Evolutionary conservation across 2,329 filamentous ascomycete species (phyloP), one percentile per base, ranked within the genome.

Genomic region (Colletotrichum tabaci): DNA sequence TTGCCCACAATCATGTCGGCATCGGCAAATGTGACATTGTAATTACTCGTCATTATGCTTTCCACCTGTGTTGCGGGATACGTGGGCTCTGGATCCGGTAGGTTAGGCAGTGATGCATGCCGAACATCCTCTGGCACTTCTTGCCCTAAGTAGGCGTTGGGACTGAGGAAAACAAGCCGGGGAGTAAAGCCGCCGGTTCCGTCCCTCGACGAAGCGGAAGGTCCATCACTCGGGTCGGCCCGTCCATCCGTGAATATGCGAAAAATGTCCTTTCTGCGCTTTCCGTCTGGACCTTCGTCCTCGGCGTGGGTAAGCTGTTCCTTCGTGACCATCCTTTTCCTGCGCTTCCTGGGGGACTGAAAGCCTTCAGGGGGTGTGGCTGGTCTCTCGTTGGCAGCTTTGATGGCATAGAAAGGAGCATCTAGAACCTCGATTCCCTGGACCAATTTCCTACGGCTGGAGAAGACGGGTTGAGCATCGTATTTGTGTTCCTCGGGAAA

Each of bases 361-460:
- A 38, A 49, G 9, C 55, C 63, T 52, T 73, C 71, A 30, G 44
- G 58, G 13, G 67, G 53, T 5, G 50, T 64, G 10, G 30, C 42
- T 9, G 70, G 67, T 18, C 70, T 60, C 23, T 61, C 70, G 55
- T 63, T 72, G 44, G 50, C 73, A 16, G 74, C 69, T 73, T 74
- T 79, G 68, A 67, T 78, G 23, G 74, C 78, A 76, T 89, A 89
- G 38, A 87, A 84, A 3, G 87, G 87, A 2, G 87, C 87, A 62
- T 84, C 82, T 38, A 89, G 76, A n/a, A 84, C 80, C 46, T 86
- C 85, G 21, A 89, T 82, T 61, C 86, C 84, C 12, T 82, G 77
- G 3, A 81, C 80, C 58, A 84, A 81, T 74, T 75, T 74, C 44
- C 73, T 55, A 4, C 73, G 67, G 61, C 66, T 74, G n/a, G 73